Evolutionary conservation across 2,329 filamentous ascomycete species (phyloP).

Genomic region (Diplodia corticola): DNA sequence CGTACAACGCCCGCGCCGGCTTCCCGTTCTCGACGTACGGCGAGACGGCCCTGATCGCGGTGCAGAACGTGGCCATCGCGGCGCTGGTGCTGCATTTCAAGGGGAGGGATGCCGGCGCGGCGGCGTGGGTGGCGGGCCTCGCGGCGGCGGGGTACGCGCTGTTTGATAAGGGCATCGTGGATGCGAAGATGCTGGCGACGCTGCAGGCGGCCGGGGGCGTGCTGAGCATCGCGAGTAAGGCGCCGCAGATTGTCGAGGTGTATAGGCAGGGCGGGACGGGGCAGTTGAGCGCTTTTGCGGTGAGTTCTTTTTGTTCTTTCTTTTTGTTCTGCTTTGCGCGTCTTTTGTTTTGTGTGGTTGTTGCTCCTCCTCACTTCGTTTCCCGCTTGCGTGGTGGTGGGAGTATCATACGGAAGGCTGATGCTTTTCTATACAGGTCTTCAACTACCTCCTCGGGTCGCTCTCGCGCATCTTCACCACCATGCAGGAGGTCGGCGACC

Average conservation of each 20-base stretch:
- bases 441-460: slow-evolving; percentile 94
- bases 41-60: slow-evolving; percentile 87
- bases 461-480: slow-evolving; percentile 97
- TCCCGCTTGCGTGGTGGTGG: background rate
- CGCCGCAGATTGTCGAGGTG: slow-evolving; percentile 89
- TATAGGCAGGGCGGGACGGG: slow-evolving; percentile 85
- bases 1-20: slow-evolving; percentile 86
- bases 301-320: slow-evolving; percentile 54
- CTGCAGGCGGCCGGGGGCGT: slow-evolving; percentile 83
- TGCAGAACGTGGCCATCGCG: slow-evolving; percentile 88
- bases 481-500: slow-evolving; percentile 94
- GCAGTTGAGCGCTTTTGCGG: slow-evolving; percentile 93
- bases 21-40: slow-evolving; percentile 98
- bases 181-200: slow-evolving; percentile 66
- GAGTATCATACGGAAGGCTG: slow-evolving; percentile 15
- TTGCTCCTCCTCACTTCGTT: background rate
- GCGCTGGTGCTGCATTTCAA: slow-evolving; percentile 83
- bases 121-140: slow-evolving; percentile 75
- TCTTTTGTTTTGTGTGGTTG: too few relatives aligned
- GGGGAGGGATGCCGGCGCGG: slow-evolving; percentile 66
- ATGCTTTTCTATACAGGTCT: slow-evolving; percentile 63
- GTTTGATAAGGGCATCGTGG: slow-evolving; percentile 65
- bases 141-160: slow-evolving; percentile 69
- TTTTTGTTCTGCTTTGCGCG: too few relatives aligned
- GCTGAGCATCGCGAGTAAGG: slow-evolving; percentile 83